Conservation (phyloP, 208 protist genomes). For the Acanthamoeba healyi region DNA sequence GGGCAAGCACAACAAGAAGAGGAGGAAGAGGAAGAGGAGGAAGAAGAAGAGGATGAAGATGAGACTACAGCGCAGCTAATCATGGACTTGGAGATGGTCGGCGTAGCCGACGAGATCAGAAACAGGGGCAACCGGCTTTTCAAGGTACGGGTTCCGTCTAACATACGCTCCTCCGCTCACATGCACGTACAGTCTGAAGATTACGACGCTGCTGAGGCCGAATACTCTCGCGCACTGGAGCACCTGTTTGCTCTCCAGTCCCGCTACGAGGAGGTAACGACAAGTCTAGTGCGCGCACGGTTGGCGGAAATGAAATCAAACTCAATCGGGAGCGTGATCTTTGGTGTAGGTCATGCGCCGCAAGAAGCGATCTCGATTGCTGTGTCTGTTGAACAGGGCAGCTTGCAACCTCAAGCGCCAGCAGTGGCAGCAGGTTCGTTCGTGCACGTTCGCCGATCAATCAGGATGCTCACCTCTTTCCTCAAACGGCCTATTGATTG, state of each 20-base stretch:
- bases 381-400: background rate
- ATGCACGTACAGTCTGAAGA: background rate
- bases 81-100: conserved; percentile 12
- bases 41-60: background rate
- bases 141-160: background rate
- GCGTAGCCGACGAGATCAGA: background rate
- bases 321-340: no score
- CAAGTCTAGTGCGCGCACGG: no score
- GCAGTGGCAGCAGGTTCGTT: background rate
- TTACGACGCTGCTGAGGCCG: background rate
- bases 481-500: background rate
- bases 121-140: background rate
- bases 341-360: background rate
- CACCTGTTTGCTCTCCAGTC: background rate
- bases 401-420: conserved; percentile 41
- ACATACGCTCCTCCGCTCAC: no score
- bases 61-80: background rate
- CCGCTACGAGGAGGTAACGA: background rate
- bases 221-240: background rate
- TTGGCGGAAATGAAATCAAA: no score
- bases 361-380: background rate
- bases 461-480: background rate
- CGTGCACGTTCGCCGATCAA: background rate
- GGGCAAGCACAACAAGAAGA: background rate
- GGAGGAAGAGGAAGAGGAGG: background rate